Base-by-base conservation (phyloP, 202 grass and related monocot species). In the Musa balbisiana region DNA sequence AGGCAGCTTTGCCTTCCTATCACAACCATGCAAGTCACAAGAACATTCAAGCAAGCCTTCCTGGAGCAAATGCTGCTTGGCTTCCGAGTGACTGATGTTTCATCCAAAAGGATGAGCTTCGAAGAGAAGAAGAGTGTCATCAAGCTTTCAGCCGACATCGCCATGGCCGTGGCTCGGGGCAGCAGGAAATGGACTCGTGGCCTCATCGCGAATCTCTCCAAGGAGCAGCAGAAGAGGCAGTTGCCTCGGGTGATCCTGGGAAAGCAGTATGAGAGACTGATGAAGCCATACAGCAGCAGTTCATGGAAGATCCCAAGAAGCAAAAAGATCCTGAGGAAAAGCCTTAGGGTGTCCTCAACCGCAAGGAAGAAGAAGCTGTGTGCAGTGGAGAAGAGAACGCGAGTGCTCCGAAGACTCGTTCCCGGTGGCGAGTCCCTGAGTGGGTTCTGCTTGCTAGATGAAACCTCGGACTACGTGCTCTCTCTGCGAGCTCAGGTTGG, bases 401-500 rank as follows among this genome's bases (percentile, higher is more conserved):
- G 23, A 16, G 77, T 79, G 69, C 67, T 93, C 60, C 85, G 79
- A 20, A 73, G 63, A 51, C 75, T 97, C 25, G 75, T 97, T 49
- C 93, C 87, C 1, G 93, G 93, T 73, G 87, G 84, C 64, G 83
- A 85, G 59, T 55, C n/a, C 49, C 53, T 91, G 78, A 78, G 87
- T 55, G 86, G 81, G 73, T 82, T 75, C 79, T 78, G 82, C 60
- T 55, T 97, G 84, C 69, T 93, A 50, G 79, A 87, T 43, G 87
- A 97, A 82, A 84, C 90, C 51, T 25, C 93, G 49, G 93, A 97
- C 76, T 93, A 97, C 20, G 75, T 84, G 16, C 64, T 83, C 64
- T 87, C 79, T 1, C 88, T 97, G 8, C 85, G 74, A 80, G 86
- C 84, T 73, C 93, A 97, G 29, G 88, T 89, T 9, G 87, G 92